phyloP scores from a whole-genome alignment of 345 rosid genomes.

The Hirschfeldia incana region DNA sequence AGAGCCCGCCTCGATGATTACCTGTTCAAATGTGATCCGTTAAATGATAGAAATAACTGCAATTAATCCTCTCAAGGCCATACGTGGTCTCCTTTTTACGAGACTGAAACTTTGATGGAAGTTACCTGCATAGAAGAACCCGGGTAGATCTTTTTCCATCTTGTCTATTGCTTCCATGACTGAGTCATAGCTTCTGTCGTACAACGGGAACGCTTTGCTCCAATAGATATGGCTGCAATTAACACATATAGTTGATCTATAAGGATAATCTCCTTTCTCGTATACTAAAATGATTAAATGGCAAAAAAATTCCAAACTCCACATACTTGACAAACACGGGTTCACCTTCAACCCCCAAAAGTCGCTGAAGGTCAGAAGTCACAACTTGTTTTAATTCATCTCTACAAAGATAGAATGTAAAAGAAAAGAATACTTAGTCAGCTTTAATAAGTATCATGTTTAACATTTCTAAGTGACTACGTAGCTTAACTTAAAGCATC shows the following conservation, averaged over 20 bases:
- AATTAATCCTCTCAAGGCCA: neutral
- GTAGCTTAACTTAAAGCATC: neutral
- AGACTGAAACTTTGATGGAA: slow-evolving; percentile 17
- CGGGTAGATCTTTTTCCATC: slow-evolving; percentile 87
- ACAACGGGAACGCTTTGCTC: slow-evolving; percentile 88
- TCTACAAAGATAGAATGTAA: slow-evolving; percentile 31
- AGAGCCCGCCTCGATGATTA: slow-evolving; percentile 83
- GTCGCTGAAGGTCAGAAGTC: slow-evolving; percentile 74
- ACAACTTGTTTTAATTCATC: slow-evolving; percentile 77
- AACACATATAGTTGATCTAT: slow-evolving; percentile 12
- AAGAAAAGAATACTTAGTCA: neutral
- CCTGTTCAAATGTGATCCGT: slow-evolving; percentile 44
- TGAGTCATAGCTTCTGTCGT: slow-evolving; percentile 63
- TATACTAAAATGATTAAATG: slow-evolving; percentile 3
- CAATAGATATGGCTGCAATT: slow-evolving; percentile 79
- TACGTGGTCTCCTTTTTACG: slow-evolving; percentile 1
- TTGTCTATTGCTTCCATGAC: slow-evolving; percentile 68
- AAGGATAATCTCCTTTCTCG: neutral
- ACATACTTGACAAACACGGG: slow-evolving; percentile 78
- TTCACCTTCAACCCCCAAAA: slow-evolving; percentile 90
- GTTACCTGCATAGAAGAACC: slow-evolving; percentile 93
- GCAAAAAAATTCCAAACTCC: neutral
- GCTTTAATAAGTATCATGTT: too few species aligned
- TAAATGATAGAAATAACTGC: slow-evolving; percentile 2
- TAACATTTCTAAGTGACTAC: too few species aligned